Evolutionary conservation across 2,329 filamentous ascomycete species (phyloP).

Genomic region (Talaromyces albobiverticillius): DNA sequence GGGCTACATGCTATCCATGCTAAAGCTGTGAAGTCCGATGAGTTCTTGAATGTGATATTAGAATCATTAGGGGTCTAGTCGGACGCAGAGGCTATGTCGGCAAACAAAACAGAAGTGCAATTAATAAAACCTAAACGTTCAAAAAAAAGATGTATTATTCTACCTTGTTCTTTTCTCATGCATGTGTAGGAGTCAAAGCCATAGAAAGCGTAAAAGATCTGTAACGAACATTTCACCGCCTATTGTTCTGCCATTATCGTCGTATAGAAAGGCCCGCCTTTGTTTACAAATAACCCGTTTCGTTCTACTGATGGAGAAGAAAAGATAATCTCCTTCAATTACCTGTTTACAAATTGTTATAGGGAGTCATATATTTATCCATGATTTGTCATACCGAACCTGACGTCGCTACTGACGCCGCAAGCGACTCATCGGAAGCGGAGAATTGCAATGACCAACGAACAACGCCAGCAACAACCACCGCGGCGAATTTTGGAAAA

Average conservation of each 20-base stretch:
- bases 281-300: constrained; percentile 9
- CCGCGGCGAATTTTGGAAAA: constrained; percentile 35
- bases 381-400: constrained; percentile 7
- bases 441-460: constrained; percentile 25
- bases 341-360: not conserved
- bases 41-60: constrained; percentile 4
- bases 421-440: not conserved
- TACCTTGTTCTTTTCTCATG: not conserved
- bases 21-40: not conserved
- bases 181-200: not conserved
- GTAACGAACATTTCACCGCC: constrained; percentile 8
- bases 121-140: not conserved
- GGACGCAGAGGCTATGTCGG: not conserved
- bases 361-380: not conserved
- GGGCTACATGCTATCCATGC: constrained; percentile 1
- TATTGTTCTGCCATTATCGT: constrained; percentile 10
- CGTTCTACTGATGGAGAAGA: not conserved
- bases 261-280: not conserved
- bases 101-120: constrained; percentile 11
- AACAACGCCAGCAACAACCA: constrained; percentile 1
- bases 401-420: constrained; percentile 13
- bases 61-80: constrained; percentile 1
- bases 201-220: not conserved
- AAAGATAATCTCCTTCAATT: not conserved
- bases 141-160: not conserved